Evolutionary conservation across 495 filamentous ascomycete species (phyloP).

Genomic region (Articulospora tetracladia): DNA sequence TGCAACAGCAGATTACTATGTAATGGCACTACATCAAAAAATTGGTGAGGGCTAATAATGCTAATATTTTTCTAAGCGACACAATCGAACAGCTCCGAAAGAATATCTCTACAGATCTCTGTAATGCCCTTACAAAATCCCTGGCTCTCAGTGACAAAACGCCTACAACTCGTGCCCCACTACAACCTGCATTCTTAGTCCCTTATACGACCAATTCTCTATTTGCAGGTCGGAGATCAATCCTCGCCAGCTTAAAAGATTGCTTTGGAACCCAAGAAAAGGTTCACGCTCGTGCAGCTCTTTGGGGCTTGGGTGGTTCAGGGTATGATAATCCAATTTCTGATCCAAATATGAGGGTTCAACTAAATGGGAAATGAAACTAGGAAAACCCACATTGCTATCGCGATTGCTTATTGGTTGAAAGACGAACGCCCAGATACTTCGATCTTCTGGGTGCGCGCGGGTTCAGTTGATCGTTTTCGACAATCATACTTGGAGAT

Average conservation of each 20-base stretch:
- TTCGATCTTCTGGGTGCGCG: constrained; percentile 47
- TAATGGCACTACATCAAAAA: too few relatives aligned
- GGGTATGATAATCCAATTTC: constrained; percentile 7
- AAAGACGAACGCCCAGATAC: constrained; percentile 28
- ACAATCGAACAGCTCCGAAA: too few relatives aligned
- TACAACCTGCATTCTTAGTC: too few relatives aligned
- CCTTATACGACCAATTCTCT: too few relatives aligned
- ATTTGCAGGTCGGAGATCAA: constrained; percentile 40
- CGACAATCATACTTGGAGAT: constrained; percentile 35
- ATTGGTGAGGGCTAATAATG: too few relatives aligned
- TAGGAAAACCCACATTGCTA: constrained; percentile 52
- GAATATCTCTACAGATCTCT: too few relatives aligned
- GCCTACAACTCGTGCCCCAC: too few relatives aligned
- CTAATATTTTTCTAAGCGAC: too few relatives aligned
- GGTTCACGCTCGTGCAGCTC: constrained; percentile 16
- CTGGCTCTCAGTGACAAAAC: too few relatives aligned
- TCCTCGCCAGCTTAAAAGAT: constrained; percentile 31
- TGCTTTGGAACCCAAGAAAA: constrained; percentile 1
- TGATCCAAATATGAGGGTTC: too few relatives aligned
- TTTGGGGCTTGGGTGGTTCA: constrained; percentile 18
- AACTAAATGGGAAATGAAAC: not conserved
- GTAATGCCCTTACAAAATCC: too few relatives aligned
- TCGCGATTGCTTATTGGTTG: constrained; percentile 41
- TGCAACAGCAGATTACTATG: too few relatives aligned
- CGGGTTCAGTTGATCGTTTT: constrained; percentile 30